Base-by-base conservation (phyloP, 495 filamentous ascomycete genomes). In the Penicillium tannophilum region DNA sequence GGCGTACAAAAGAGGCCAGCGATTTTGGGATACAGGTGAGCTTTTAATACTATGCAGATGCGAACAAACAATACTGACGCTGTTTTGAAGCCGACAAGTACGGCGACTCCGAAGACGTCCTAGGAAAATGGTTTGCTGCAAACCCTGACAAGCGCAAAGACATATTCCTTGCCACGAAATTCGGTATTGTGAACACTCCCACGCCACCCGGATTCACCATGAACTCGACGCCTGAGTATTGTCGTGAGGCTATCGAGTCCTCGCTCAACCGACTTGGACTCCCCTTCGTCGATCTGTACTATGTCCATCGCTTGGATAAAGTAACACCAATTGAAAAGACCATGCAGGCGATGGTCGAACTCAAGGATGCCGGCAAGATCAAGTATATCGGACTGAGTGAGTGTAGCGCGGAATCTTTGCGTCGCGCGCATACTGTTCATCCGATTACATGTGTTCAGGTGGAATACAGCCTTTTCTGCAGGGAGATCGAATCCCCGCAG, bases 391-490 rank as follows among this genome's bases (percentile, higher is more conserved):
- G 85, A 1, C 68, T 90, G 20, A 82, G 76, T 50, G 87, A 90
- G 62, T 79, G 81, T 54, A 80, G 76, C 46, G 74, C 84, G 0
- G 71, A 78, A 4, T 84, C 86, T 0, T 73, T 90, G 16, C 82
- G 85, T 0, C 82, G 88, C 17, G 88, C 88, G 0, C 64, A 77
- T 63, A 82, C 79, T 44, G 68, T 90, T 1, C 78, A 84, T 39
- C 87, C 79, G 3, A 81, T 91, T 23, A 63, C 79, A n/a, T 81
- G 80, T 16, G 81, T 86, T n/a, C 83, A 92, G 69, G 71, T 89
- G 12, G 87, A 90, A 64, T 89, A 87, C 67, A 81, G 73, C 0
- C 80, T 82, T 0, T 88, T 86, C 59, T 66, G 72, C 1, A 75
- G 79, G 26, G 86, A 87, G 6, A 85, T 89, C 49, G 85, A 90